phyloP scores from a whole-genome alignment of 805 yeast genomes.

The Wickerhamiella azyma region DNA sequence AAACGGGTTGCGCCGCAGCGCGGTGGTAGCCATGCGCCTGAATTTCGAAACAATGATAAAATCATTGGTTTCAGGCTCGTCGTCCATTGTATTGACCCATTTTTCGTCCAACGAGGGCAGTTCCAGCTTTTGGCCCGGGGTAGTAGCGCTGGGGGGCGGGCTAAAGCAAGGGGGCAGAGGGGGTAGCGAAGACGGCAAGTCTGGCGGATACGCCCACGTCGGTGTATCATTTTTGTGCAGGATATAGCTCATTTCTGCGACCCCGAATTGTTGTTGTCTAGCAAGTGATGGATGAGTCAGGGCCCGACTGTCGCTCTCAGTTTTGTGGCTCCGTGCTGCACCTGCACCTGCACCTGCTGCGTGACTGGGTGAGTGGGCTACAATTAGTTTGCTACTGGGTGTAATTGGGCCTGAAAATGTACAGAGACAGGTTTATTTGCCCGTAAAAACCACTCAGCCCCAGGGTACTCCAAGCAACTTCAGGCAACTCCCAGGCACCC shows the following conservation, averaged over 20 bases:
- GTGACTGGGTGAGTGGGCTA: too few species aligned
- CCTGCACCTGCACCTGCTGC: too few species aligned
- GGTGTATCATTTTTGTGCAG: conserved; percentile 7
- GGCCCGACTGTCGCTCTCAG: background rate
- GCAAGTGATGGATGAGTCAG: background rate
- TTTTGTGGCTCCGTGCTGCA: too few species aligned
- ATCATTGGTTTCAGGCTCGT: background rate
- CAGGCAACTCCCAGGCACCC: too few species aligned
- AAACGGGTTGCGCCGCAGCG: conserved; percentile 62
- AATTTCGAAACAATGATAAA: conserved; percentile 5
- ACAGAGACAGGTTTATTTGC: too few species aligned
- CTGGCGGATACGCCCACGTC: conserved; percentile 4
- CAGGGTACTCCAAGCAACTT: too few species aligned
- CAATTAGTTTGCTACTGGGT: too few species aligned
- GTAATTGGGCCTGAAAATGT: too few species aligned
- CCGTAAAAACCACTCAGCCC: too few species aligned
- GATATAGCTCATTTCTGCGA: conserved; percentile 5
- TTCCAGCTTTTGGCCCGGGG: conserved; percentile 7
- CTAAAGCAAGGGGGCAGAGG: conserved; percentile 1
- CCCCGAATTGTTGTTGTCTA: background rate
- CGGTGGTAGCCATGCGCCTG: conserved; percentile 11
- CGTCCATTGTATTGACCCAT: conserved; percentile 18
- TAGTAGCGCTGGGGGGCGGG: background rate
- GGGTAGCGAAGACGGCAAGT: conserved; percentile 1
- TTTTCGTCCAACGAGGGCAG: conserved; percentile 12